phyloP scores from a whole-genome alignment of 2,329 filamentous ascomycete species.

The Annulohypoxylon truncatum region DNA sequence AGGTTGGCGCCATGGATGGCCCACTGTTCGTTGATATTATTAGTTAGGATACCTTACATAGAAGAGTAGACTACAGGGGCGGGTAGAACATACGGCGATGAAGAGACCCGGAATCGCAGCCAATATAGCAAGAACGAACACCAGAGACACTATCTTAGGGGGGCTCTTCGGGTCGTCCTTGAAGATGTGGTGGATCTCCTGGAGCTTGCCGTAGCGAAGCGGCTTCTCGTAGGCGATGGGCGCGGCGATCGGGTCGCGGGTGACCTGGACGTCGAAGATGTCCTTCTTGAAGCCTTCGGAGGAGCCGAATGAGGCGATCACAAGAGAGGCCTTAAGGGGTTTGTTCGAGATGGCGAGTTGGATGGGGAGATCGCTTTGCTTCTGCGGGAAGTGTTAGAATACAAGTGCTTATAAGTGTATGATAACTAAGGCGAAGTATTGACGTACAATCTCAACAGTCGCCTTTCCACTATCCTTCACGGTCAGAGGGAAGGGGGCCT shows the following conservation, averaged over 20 bases:
- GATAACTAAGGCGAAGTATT: slow-evolving; percentile 21
- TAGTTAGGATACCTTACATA: background rate
- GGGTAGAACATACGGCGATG: slow-evolving; percentile 67
- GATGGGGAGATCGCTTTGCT: slow-evolving; percentile 86
- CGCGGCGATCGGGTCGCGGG: slow-evolving; percentile 70
- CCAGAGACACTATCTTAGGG: slow-evolving; percentile 79
- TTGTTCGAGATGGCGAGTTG: slow-evolving; percentile 78
- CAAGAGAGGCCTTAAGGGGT: slow-evolving; percentile 81
- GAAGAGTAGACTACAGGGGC: background rate
- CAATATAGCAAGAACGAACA: slow-evolving; percentile 79
- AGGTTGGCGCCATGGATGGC: slow-evolving; percentile 83
- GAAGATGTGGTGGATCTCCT: slow-evolving; percentile 94
- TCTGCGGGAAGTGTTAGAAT: slow-evolving; percentile 61
- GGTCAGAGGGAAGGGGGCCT: slow-evolving; percentile 85
- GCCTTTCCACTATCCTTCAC: slow-evolving; percentile 91
- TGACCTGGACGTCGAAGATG: slow-evolving; percentile 78
- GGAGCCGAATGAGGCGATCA: slow-evolving; percentile 88
- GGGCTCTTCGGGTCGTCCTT: slow-evolving; percentile 81
- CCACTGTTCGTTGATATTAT: slow-evolving; percentile 69
- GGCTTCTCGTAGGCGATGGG: slow-evolving; percentile 72
- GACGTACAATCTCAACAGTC: slow-evolving; percentile 82
- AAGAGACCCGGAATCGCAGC: slow-evolving; percentile 80
- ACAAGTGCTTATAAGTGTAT: slow-evolving; percentile 38
- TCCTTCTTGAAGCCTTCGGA: slow-evolving; percentile 73
- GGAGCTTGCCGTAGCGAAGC: slow-evolving; percentile 83